phyloP scores from a whole-genome alignment of 257 asterid genomes.

The Ballota nigra region DNA sequence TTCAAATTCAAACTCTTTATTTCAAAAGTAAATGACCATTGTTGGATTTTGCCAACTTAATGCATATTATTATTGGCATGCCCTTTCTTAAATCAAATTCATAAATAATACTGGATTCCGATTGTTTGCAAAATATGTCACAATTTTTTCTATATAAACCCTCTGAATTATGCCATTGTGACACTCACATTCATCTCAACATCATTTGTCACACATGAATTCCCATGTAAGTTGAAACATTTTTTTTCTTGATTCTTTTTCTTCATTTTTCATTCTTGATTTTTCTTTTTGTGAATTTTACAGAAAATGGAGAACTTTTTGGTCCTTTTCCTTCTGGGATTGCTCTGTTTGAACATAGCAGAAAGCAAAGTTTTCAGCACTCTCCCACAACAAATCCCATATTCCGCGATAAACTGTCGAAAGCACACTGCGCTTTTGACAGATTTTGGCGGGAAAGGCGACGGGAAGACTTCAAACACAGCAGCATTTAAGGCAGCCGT shows the following conservation, averaged over 20 bases:
- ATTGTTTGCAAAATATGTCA: not conserved
- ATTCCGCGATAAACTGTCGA: slow-evolving; percentile 44
- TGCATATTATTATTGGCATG: not conserved
- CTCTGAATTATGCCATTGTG: too few relatives aligned
- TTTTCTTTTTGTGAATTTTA: not conserved
- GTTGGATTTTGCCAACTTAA: not conserved
- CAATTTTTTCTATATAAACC: slow-evolving; percentile 17
- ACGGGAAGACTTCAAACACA: slow-evolving; percentile 54
- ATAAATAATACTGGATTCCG: not conserved
- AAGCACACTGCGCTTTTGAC: slow-evolving; percentile 42
- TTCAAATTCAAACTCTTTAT: too few relatives aligned
- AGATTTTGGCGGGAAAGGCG: slow-evolving; percentile 62
- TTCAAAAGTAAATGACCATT: not conserved
- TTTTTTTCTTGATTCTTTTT: not conserved
- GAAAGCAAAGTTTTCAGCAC: not conserved
- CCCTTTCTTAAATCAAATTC: not conserved
- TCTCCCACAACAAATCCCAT: slow-evolving; percentile 1
- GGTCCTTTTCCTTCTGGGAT: slow-evolving; percentile 25
- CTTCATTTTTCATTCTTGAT: not conserved
- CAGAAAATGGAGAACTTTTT: slow-evolving; percentile 31
- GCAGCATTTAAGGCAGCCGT: slow-evolving; percentile 52
- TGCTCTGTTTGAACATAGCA: slow-evolving; percentile 29
- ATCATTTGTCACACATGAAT: slow-evolving; percentile 11
- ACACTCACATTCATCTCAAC: not conserved
- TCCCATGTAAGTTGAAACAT: slow-evolving; percentile 21